These are phyloP conservation scores for Ascocoryne sarcoides DNA, from an alignment of 2,329 filamentous ascomycete species.

Conservation along the genomic window DNA sequence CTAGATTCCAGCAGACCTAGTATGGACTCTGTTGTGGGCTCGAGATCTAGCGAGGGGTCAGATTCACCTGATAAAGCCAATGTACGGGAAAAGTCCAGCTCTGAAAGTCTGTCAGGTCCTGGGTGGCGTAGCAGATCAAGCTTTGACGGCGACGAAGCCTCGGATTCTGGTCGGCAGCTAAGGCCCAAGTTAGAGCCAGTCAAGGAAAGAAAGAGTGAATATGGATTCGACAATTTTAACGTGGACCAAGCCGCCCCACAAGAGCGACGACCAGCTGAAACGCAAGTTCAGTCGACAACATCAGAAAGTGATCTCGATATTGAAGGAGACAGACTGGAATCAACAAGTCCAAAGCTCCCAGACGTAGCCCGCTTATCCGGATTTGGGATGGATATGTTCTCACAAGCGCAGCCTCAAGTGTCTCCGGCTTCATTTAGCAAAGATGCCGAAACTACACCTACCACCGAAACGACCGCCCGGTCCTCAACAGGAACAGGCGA, in stretches of 20 bases:
- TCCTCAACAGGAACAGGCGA: constrained; percentile 6
- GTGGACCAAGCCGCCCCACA: constrained; percentile 9
- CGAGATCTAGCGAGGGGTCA: constrained; percentile 21
- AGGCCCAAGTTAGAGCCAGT: constrained; percentile 43
- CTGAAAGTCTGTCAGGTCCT: constrained; percentile 16
- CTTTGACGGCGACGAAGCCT: constrained; percentile 27
- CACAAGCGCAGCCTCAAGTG: constrained; percentile 17
- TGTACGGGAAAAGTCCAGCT: constrained; percentile 18
- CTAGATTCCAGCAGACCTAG: constrained; percentile 49
- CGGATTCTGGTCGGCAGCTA: constrained; percentile 30
- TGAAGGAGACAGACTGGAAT: constrained; percentile 25
- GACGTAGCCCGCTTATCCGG: constrained; percentile 49
- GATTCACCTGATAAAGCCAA: constrained; percentile 18
- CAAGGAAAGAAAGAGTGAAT: constrained; percentile 50
- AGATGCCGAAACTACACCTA: constrained; percentile 6
- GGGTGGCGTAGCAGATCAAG: constrained; percentile 12
- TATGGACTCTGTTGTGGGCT: constrained; percentile 39
- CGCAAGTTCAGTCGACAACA: constrained; percentile 7
- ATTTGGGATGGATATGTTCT: constrained; percentile 52
- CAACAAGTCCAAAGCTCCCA: constrained; percentile 49
- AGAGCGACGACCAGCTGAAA: not conserved
- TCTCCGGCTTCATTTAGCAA: constrained; percentile 4
- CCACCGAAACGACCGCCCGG: constrained; percentile 1
- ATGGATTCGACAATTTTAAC: constrained; percentile 40
- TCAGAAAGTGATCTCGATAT: constrained; percentile 8